phyloP scores from a whole-genome alignment of 1,139 yeast species.

The Geotrichum reessii region DNA sequence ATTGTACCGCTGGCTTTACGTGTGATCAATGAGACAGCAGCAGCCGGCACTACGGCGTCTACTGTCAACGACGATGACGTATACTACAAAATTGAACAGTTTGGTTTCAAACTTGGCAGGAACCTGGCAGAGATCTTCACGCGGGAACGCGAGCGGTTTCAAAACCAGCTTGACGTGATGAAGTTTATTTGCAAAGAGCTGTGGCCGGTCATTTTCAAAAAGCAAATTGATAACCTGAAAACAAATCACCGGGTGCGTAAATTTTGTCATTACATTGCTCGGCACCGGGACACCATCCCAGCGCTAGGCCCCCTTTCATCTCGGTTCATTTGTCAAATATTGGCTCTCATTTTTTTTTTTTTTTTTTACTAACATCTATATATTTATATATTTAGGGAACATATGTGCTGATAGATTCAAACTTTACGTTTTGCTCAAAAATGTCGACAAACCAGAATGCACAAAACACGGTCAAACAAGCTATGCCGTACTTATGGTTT shows the following conservation, averaged over 20 bases:
- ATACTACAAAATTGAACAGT: slow-evolving; percentile 53
- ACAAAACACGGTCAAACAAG: slow-evolving; percentile 28
- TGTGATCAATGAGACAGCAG: slow-evolving; percentile 40
- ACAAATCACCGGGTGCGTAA: slow-evolving; percentile 71
- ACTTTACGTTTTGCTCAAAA: slow-evolving; percentile 50
- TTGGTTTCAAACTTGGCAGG: slow-evolving; percentile 71
- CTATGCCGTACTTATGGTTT: slow-evolving; percentile 56
- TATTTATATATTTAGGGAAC: slow-evolving; percentile 42
- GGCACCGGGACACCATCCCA: background rate
- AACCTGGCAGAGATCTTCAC: slow-evolving; percentile 68
- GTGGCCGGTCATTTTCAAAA: slow-evolving; percentile 73
- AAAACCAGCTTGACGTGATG: slow-evolving; percentile 72
- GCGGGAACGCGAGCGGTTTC: slow-evolving; percentile 48
- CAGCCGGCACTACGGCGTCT: slow-evolving; percentile 29
- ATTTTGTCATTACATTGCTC: too few relatives aligned
- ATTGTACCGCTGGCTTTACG: slow-evolving; percentile 65
- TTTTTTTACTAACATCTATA: background rate
- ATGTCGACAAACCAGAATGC: slow-evolving; percentile 33
- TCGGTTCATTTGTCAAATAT: background rate
- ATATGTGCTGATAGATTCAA: slow-evolving; percentile 68
- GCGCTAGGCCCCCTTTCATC: background rate
- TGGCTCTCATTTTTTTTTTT: background rate
- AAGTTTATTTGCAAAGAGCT: slow-evolving; percentile 89
- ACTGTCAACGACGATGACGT: slow-evolving; percentile 48
- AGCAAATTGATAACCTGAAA: slow-evolving; percentile 85